Evolutionary conservation across 352 stramenopile species (phyloP), one percentile per base, ranked within the genome.

Genomic region (Blastocystis sp.): DNA sequence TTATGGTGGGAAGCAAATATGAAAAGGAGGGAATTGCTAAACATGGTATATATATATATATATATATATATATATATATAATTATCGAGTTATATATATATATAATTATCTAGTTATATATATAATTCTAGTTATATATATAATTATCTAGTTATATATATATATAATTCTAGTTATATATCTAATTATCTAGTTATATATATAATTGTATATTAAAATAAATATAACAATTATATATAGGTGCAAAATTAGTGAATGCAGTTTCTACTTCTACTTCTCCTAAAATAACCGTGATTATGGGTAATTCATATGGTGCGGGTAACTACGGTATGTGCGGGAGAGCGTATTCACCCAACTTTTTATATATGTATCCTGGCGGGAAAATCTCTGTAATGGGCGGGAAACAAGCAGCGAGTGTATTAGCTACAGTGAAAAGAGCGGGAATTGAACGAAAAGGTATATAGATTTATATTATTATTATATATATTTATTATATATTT

Each of bases 341-440:
- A 55, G 83, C 87, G 0, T 95, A 93, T 66, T 81, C 75, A 58
- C 89, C 89, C 1, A 76, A 85, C 35, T 96, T 97, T 68, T 58
- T 97, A 27, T 95, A 89, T 74, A 94, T 93, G 77, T 97, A 88
- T 86, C 89, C 89, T 4, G 94, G 94, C 58, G 83, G 86, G 11
- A 75, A 78, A 11, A 94, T 94, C 65, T 82, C 76, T 11, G 88
- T 97, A 48, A 96, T 95, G 87, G 89, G 88, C 34, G 88, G 85
- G 41, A 83, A 94, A 64, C 88, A 97, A 69, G 89, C 88, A 16
- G 84, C 87, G 0, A 84, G 78, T 49, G 89, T 95, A 27, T 65
- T 96, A 44, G 82, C 84, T n/a, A 91, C 88, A 56, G 81, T 95
- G 30, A 80, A 59, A 11, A 31, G 49, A 90, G 68, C 79, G 76